phyloP scores from a whole-genome alignment of 192 early-diverging fungal species.

The Phycomyces nitens region DNA sequence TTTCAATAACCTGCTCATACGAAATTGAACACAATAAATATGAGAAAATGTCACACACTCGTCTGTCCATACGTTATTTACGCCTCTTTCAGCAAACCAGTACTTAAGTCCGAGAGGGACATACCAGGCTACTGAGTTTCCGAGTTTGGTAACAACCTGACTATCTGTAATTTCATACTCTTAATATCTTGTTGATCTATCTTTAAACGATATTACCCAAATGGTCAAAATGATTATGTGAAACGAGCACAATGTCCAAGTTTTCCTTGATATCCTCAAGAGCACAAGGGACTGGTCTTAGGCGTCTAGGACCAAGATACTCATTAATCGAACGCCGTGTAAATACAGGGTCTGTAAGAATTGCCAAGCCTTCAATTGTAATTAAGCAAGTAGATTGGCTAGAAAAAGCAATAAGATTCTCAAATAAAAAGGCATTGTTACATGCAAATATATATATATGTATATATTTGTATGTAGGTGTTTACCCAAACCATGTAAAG shows the following conservation, averaged over 20 bases:
- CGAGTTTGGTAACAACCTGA: slow-evolving; percentile 44
- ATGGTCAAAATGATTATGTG: slow-evolving; percentile 58
- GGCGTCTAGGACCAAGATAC: slow-evolving; percentile 42
- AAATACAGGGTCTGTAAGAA: slow-evolving; percentile 44
- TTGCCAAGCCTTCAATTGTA: slow-evolving; percentile 55
- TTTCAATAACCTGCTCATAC: slow-evolving; percentile 38
- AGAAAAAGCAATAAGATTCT: not conserved
- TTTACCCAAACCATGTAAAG: slow-evolving; percentile 31
- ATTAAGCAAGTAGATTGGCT: slow-evolving; percentile 56
- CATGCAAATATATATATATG: not conserved
- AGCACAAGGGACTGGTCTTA: slow-evolving; percentile 48
- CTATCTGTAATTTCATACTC: slow-evolving; percentile 31
- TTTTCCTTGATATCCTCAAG: slow-evolving; percentile 41
- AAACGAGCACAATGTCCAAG: slow-evolving; percentile 53
- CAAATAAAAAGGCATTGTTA: not conserved
- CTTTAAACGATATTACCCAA: slow-evolving; percentile 22
- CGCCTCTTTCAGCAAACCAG: slow-evolving; percentile 43
- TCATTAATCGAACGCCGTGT: slow-evolving; percentile 24
- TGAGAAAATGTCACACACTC: not conserved
- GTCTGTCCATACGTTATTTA: slow-evolving; percentile 38
- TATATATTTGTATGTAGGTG: not conserved
- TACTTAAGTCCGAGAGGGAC: slow-evolving; percentile 48
- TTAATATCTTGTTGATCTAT: not conserved
- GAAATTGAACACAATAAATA: not conserved
- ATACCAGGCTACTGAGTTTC: slow-evolving; percentile 52